Conservation (phyloP, 805 yeast genomes). For the Metschnikowia kunwiensis region DNA sequence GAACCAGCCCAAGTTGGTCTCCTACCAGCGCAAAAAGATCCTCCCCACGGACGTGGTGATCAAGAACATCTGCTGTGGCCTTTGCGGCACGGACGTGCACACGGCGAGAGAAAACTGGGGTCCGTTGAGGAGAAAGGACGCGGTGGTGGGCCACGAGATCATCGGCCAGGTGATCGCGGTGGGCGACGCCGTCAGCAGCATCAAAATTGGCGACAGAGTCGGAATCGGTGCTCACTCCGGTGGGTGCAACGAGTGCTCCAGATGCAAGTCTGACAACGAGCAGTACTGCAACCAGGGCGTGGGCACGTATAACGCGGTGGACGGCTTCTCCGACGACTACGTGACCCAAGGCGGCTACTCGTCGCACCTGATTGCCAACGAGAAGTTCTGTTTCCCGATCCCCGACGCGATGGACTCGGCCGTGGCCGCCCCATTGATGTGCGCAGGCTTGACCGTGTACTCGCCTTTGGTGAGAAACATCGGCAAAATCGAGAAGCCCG, state of each 20-base stretch:
- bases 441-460: conserved; percentile 75
- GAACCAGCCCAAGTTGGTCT: conserved; percentile 51
- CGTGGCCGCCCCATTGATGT: conserved; percentile 67
- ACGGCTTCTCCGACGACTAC: conserved; percentile 38
- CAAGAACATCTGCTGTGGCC: conserved; percentile 26
- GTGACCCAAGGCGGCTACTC: conserved; percentile 71
- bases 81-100: conserved; percentile 21
- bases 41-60: conserved; percentile 23
- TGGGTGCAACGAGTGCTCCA: conserved; percentile 43
- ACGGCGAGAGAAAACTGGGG: conserved; percentile 19
- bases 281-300: conserved; percentile 45
- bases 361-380: conserved; percentile 62
- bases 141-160: conserved; percentile 67
- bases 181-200: conserved; percentile 14
- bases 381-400: conserved; percentile 59
- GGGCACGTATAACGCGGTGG: conserved; percentile 50
- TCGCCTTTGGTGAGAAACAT: conserved; percentile 59
- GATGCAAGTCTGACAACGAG: conserved; percentile 42
- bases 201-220: conserved; percentile 22
- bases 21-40: conserved; percentile 46
- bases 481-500: conserved; percentile 19
- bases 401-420: conserved; percentile 52
- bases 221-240: conserved; percentile 20
- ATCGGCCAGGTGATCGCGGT: conserved; percentile 48
- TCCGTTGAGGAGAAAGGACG: conserved; percentile 19